Conservation (phyloP, 1,284 basidiomycete species). For the Cystobasidiaceae sp. region DNA sequence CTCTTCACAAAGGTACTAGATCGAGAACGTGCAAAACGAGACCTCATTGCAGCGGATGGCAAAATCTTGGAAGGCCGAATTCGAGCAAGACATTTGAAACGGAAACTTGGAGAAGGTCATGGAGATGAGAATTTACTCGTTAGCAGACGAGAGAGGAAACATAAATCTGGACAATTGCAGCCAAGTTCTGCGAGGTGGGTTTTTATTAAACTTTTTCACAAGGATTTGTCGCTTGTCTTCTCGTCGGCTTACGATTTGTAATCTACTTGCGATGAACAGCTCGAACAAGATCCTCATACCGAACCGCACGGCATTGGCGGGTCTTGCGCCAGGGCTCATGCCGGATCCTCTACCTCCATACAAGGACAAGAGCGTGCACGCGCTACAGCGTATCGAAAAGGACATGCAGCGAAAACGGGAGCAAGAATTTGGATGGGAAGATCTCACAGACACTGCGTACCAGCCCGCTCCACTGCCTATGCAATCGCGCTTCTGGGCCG, state of each 20-base stretch:
- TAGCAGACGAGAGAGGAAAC: constrained; percentile 57
- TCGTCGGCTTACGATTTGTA: background rate
- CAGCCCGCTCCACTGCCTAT: constrained; percentile 43
- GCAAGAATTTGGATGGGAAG: constrained; percentile 73
- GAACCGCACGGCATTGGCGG: constrained; percentile 4
- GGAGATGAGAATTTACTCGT: constrained; percentile 79
- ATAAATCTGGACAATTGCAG: constrained; percentile 52
- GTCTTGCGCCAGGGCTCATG: constrained; percentile 17
- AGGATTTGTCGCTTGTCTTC: background rate
- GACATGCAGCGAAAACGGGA: constrained; percentile 60
- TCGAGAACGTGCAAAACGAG: constrained; percentile 71
- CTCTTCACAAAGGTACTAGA: constrained; percentile 63
- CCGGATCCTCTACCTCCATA: constrained; percentile 32
- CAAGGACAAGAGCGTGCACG: constrained; percentile 57
- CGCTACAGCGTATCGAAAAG: constrained; percentile 64
- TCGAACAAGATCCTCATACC: constrained; percentile 30
- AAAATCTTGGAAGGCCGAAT: constrained; percentile 74
- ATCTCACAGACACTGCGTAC: constrained; percentile 61
- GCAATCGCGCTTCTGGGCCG: constrained; percentile 42
- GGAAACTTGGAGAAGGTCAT: constrained; percentile 59
- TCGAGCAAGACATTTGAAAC: constrained; percentile 70
- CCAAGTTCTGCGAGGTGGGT: constrained; percentile 3
- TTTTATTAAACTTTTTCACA: background rate
- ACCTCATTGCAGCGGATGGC: constrained; percentile 57
- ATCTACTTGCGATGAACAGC: background rate